phyloP scores from a whole-genome alignment of 129 eudicot species.

The Kitagawia praeruptora region DNA sequence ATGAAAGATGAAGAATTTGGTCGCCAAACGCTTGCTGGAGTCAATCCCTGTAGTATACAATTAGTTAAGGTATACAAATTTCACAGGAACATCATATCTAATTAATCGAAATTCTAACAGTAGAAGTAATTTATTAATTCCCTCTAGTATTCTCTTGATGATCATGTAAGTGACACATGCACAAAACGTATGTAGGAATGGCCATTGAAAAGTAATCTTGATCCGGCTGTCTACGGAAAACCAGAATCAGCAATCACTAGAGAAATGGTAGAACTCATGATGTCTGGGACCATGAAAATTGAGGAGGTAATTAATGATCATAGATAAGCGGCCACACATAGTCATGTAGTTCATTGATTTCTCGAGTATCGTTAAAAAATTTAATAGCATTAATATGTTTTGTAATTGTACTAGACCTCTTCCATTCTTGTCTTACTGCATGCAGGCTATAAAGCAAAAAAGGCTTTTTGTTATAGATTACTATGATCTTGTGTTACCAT shows the following conservation, averaged over 20 bases:
- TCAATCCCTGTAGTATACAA: slow-evolving; percentile 50
- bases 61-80: slow-evolving; percentile 44
- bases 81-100: too few relatives aligned
- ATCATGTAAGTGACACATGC: too few relatives aligned
- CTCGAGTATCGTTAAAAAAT: too few relatives aligned
- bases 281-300: slow-evolving; percentile 35
- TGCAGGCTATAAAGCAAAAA: slow-evolving; percentile 53
- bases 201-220: slow-evolving; percentile 61
- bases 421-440: too few relatives aligned
- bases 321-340: too few relatives aligned
- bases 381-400: too few relatives aligned
- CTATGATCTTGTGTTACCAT: slow-evolving; percentile 58
- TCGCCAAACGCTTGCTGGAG: slow-evolving; percentile 56
- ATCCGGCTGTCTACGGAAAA: slow-evolving; percentile 46
- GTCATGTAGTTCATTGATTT: too few relatives aligned
- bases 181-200: slow-evolving; percentile 43
- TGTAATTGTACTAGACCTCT: too few relatives aligned
- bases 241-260: slow-evolving; percentile 63
- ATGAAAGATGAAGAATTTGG: slow-evolving; percentile 49
- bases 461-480: slow-evolving; percentile 58
- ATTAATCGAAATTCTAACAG: too few relatives aligned
- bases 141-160: too few relatives aligned
- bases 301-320: slow-evolving; percentile 32
- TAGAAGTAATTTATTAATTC: not conserved
- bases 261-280: slow-evolving; percentile 36